Base-by-base conservation (phyloP, 225 moss, liverwort and hornwort genomes). In the Anthoceros angustus region DNA sequence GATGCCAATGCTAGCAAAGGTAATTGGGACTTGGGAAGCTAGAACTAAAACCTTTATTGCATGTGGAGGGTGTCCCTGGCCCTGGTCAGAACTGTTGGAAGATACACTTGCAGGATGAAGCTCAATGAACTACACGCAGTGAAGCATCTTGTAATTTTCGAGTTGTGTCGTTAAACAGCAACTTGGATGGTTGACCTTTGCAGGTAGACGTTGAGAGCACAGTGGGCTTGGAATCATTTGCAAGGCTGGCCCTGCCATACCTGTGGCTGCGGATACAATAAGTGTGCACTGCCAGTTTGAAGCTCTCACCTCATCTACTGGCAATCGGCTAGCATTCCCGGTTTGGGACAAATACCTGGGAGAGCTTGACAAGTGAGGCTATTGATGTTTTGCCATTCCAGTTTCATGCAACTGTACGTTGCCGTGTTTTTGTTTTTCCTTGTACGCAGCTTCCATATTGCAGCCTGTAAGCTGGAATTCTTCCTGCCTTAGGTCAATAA, bases 191-290 rank as follows among this genome's bases (percentile, higher is more conserved):
- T 43, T 41, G 8, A 14, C 25, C 67, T 41, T 60, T 70, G 72
- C 86, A 95, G 95, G 84, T 95, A 63, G 91, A 88, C 68, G 85
- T 95, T 71, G 91, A 83, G 76, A 85, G 86, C 63, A 88, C 86
- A 24, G 77, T 91, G 63, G 95, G 95, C 62, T 70, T 82, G 46
- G 91, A 95, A 71, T 86, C 95, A 46, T 95, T 95, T 74, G 80
- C 85, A 72, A 79, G 95, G 63, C 67, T 95, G 63, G 86, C 88
- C 70, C 91, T 90, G 91, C 88, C 25, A 78, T 95, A 80, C 95
- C 95, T 55, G 74, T 86, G 8, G 82, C 82, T 74, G 88, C 91
- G 62, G 95, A 95, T 72, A 82, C 84, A 6, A 91, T 95, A 64
- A 91, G 91, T 70, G 95, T 85, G 41, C 82, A 91, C 63, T 84